Percentiles rank a stretch among this genome's conserved stretches.
phyloP scores from a whole-genome alignment of 2,329 filamentous ascomycete genomes.

The Phaeophleospora eucalypticola region DNA sequence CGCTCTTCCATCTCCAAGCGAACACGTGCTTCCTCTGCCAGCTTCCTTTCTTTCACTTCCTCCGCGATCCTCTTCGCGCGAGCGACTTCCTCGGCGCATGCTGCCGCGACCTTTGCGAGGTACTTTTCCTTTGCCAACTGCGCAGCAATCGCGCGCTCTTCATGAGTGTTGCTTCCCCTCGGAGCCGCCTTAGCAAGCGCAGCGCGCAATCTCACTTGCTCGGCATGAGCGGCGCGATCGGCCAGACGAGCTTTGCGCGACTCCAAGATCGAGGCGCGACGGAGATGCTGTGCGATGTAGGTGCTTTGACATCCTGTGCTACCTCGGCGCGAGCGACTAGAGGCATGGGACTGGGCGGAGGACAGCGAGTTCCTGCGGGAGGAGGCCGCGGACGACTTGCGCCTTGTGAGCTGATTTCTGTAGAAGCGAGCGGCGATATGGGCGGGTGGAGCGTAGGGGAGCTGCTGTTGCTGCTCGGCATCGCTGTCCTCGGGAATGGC shows the following conservation, averaged over 20 bases:
- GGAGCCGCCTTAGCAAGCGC: conserved; percentile 68
- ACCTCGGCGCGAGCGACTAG: conserved; percentile 53
- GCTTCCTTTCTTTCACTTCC: conserved; percentile 73
- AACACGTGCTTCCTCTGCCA: conserved; percentile 66
- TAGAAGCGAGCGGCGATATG: conserved; percentile 77
- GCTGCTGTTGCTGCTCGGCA: conserved; percentile 14
- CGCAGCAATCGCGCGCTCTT: conserved; percentile 72
- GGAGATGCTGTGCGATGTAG: conserved; percentile 72
- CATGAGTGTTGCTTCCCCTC: conserved; percentile 55
- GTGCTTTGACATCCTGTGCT: conserved; percentile 59
- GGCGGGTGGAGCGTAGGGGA: conserved; percentile 61
- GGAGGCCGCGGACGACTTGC: conserved; percentile 71
- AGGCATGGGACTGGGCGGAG: conserved; percentile 65
- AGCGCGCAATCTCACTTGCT: conserved; percentile 74
- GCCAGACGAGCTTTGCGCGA: conserved; percentile 74
- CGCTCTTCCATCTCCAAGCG: conserved; percentile 74
- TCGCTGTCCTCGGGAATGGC: conserved; percentile 3
- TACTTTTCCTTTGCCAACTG: conserved; percentile 76
- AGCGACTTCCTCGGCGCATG: conserved; percentile 78
- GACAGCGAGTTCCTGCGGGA: conserved; percentile 77
- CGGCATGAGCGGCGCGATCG: conserved; percentile 74
- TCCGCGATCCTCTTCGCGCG: conserved; percentile 79
- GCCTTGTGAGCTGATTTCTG: conserved; percentile 55
- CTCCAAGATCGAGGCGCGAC: conserved; percentile 75
- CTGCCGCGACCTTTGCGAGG: conserved; percentile 73